Conservation (phyloP, 495 filamentous ascomycete genomes). For the Symbiotaphrina buchneri region DNA sequence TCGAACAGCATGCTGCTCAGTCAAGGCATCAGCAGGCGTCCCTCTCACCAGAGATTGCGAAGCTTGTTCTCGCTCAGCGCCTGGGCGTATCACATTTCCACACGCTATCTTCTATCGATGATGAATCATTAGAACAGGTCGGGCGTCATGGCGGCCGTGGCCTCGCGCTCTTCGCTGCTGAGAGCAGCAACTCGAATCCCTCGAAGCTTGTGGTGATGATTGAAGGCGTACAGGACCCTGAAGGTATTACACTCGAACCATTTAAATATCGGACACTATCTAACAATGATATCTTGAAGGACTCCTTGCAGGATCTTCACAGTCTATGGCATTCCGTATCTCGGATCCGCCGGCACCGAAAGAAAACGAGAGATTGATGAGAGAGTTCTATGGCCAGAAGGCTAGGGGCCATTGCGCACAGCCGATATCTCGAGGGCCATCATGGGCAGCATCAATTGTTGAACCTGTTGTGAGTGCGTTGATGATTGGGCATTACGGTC, state of each 20-base stretch:
- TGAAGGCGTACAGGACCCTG: conserved; percentile 20
- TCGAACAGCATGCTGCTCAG: conserved; percentile 7
- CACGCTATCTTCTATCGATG: conserved; percentile 18
- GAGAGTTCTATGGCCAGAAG: neutral
- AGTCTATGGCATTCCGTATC: conserved; percentile 1
- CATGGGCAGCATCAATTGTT: too few species aligned
- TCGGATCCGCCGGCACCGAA: neutral
- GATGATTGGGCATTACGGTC: too few species aligned
- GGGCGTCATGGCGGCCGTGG: conserved; percentile 22
- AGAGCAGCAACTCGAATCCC: conserved; percentile 4
- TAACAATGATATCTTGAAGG: too few species aligned
- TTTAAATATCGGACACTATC: too few species aligned
- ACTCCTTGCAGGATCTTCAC: conserved; percentile 3
- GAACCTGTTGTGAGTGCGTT: too few species aligned
- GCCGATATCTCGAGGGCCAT: too few species aligned
- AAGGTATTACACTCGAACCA: too few species aligned
- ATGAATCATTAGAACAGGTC: conserved; percentile 20
- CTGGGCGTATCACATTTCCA: conserved; percentile 27
- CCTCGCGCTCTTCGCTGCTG: conserved; percentile 17
- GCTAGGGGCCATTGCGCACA: too few species aligned
- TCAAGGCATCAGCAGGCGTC: conserved; percentile 2
- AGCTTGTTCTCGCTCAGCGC: conserved; percentile 29
- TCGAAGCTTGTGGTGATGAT: conserved; percentile 20
- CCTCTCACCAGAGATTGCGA: conserved; percentile 20
- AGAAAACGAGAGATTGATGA: neutral